These are phyloP conservation scores for Boeremia exigua DNA, from an alignment of 2,329 filamentous ascomycete species.

Conservation along the genomic window DNA sequence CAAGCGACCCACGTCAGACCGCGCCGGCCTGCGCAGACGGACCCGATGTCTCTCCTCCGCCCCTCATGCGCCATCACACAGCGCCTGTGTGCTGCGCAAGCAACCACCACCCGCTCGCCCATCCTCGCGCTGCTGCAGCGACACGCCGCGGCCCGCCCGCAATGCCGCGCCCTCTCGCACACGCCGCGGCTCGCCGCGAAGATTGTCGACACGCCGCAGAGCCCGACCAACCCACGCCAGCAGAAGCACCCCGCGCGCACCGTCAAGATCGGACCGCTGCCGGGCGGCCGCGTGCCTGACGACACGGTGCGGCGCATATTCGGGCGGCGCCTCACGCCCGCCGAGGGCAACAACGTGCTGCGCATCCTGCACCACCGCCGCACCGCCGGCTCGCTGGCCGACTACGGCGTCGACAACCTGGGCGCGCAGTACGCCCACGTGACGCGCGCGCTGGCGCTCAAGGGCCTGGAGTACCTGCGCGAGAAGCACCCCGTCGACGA, in stretches of 20 bases:
- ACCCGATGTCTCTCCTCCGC: slow-evolving; percentile 39
- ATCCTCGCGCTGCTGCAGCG: slow-evolving; percentile 30
- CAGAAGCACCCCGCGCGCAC: slow-evolving; percentile 34
- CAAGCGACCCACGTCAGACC: background rate
- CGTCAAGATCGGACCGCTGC: slow-evolving; percentile 42
- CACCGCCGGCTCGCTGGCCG: slow-evolving; percentile 48
- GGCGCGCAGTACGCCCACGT: slow-evolving; percentile 37
- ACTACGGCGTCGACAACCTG: slow-evolving; percentile 47
- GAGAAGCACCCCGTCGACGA: slow-evolving; percentile 48
- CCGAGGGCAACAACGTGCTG: slow-evolving; percentile 45
- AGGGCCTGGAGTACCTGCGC: slow-evolving; percentile 46
- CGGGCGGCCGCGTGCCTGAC: slow-evolving; percentile 35
- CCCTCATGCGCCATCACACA: slow-evolving; percentile 37
- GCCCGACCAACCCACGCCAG: slow-evolving; percentile 23
- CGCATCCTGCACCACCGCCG: slow-evolving; percentile 49
- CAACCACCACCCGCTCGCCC: slow-evolving; percentile 21
- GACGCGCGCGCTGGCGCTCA: slow-evolving; percentile 34
- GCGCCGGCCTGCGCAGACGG: slow-evolving; percentile 5
- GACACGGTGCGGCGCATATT: slow-evolving; percentile 40
- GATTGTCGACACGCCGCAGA: slow-evolving; percentile 33
- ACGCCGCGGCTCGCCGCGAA: slow-evolving; percentile 32
- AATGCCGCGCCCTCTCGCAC: slow-evolving; percentile 34
- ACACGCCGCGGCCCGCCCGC: slow-evolving; percentile 14
- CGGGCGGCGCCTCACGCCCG: slow-evolving; percentile 32
- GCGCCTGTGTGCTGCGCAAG: slow-evolving; percentile 32